Base-by-base conservation (phyloP, 768 basidiomycete genomes). In the Psilocybe cyanescens region DNA sequence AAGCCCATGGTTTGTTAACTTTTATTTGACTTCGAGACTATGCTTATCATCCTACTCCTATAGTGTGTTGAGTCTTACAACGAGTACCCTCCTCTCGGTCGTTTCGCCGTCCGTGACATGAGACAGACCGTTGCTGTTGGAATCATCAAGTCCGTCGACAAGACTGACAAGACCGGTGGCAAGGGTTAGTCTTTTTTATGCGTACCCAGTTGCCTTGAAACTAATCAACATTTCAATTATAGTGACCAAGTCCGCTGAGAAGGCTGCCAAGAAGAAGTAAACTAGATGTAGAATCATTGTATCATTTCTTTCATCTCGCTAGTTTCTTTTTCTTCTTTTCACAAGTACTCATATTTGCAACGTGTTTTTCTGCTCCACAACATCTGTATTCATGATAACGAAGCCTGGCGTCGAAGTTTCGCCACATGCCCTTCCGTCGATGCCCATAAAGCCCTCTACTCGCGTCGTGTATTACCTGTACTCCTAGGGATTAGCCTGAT, bases 51-150 rank as follows among this genome's bases (percentile, higher is more conserved):
- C 35, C 17, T 49, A 49, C 52, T 16, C 45, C 58, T 44, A 8
- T 44, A 72, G 73, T 77, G 75, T 66, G 71, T 77, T 65, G 79
- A 96, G 84, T 86, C 91, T 45, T 97, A 95, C 87, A 89, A 90
- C 75, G 92, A 95, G 79, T 99, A 98, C 83, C 97, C 97, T 70
- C 97, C 97, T 79, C 91, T 99, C 67, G 97, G 97, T 85, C 96
- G 97, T 78, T 97, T 97, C 82, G 95, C 95, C 73, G 95, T 97
- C 78, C 95, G 95, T 90, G 95, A 97, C 86, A 97, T 98, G 96
- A 91, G 96, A 78, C 96, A 98, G 83, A 97, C 97, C 65, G 97
- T 99, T 66, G 95, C 95, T 67, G 95, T 97, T 72, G 95, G 95
- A 80, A 92, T 98, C 83, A 97, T 99, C 87, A 98, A 98, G 85